Percentiles rank a stretch among this genome's conserved stretches.
Conservation (phyloP, 73 alveolate species). For the Tetrahymena elliotti region DNA sequence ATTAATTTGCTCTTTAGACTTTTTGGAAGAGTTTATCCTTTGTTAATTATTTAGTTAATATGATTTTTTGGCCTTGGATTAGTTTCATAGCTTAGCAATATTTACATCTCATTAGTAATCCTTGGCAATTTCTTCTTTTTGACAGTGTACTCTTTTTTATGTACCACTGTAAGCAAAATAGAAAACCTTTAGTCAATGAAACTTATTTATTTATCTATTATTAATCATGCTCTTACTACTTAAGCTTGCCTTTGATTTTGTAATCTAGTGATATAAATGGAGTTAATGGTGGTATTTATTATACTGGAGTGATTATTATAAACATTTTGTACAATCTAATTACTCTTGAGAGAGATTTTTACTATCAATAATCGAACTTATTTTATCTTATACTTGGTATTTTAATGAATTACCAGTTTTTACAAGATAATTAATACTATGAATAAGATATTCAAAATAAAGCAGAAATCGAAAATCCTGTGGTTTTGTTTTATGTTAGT, state of each 20-base stretch:
- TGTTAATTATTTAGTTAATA: too few relatives aligned
- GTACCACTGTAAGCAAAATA: background rate
- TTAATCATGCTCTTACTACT: background rate
- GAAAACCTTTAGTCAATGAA: too few relatives aligned
- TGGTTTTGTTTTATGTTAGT: too few relatives aligned
- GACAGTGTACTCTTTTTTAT: background rate
- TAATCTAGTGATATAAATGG: background rate
- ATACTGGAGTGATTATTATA: background rate
- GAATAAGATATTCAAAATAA: background rate
- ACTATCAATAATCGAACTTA: background rate
- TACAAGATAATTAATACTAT: background rate
- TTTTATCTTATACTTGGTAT: background rate
- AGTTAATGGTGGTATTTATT: background rate
- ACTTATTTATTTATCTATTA: too few relatives aligned
- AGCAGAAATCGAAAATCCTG: background rate
- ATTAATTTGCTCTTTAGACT: too few relatives aligned
- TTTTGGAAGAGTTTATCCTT: background rate
- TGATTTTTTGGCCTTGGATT: background rate
- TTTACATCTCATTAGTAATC: too few relatives aligned
- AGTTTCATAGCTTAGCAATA: too few relatives aligned
- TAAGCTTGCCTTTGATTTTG: background rate
- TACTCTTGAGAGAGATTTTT: background rate
- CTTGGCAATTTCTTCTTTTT: too few relatives aligned
- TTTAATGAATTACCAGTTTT: background rate
- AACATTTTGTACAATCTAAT: background rate